Evolutionary conservation across 2,329 filamentous ascomycete species (phyloP), one percentile per base, ranked within the genome.

Genomic region (Alternaria solani): DNA sequence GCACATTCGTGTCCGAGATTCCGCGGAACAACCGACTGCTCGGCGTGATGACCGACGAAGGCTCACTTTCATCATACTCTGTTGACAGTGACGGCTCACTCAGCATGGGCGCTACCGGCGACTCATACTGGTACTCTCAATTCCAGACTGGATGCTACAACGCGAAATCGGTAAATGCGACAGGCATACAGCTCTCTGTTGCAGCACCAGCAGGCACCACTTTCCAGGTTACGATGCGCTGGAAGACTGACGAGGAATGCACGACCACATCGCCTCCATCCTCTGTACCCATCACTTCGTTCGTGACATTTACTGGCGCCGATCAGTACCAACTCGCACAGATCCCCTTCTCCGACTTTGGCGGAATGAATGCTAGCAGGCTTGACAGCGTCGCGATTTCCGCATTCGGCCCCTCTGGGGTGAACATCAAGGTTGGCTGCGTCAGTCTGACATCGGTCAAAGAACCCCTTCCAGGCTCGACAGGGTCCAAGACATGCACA

Each of bases 291-390:
- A 60, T 60, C n/a, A 57, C 46, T 12, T 57, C 52, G 1, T 60
- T 41, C 34, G n/a, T 51, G 12, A 57, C 39, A 3, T 60, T 60
- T 12, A 23, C 53, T 2, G 41, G 20, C n/a, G 26, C 39, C 8
- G 18, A n/a, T n/a, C 20, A 41, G 1, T 60, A 60, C 46, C 47
- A 60, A 47, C 39, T 60, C 26, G 53, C 57, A 25, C 39, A 57
- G 7, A 60, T 60, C 7, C 57, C 57, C 18, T 60, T 60, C 16
- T 38, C 57, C 5, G 57, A 60, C 12, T 60, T 60, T 41, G 32
- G 46, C n/a, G 46, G 57, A 7, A 60, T 60, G 16, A 60, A 57
- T 26, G 46, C 47, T 4, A 60, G 57, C 46, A 51, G 57, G 7
- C 57, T 60, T 1, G 57, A 60, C 32, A 60, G 57, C 34, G 34